A percentile compares a stretch with the other conserved stretches of the same genome.
These are phyloP conservation scores for Coemansia guatemalensis DNA, from an alignment of 192 early-diverging fungal species.

Conservation along the genomic window DNA sequence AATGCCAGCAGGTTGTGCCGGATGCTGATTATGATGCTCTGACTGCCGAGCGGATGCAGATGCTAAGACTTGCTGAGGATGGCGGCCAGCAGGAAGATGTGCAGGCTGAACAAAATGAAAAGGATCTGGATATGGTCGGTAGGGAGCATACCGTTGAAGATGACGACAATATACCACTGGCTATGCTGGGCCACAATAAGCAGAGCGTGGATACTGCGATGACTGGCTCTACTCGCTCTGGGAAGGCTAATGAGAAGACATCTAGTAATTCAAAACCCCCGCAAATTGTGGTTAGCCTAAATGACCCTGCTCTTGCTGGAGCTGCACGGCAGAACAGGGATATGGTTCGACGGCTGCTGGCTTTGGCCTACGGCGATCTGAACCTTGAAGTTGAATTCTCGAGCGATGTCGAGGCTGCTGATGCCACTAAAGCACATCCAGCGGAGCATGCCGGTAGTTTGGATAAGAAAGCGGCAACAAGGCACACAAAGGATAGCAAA, in stretches of 20 bases:
- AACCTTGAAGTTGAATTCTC: conserved; percentile 21
- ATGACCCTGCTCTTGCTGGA: conserved; percentile 20
- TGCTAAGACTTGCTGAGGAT: not conserved
- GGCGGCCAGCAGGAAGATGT: not conserved
- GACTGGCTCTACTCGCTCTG: not conserved
- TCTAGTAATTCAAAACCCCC: conserved; percentile 3
- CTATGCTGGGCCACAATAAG: not conserved
- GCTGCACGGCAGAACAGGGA: conserved; percentile 15
- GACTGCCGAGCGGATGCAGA: conserved; percentile 1
- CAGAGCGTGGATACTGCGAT: not conserved
- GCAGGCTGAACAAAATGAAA: not conserved
- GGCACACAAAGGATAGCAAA: not conserved
- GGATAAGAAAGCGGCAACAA: not conserved
- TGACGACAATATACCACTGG: conserved; percentile 12
- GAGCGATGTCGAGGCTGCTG: not conserved
- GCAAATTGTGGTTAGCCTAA: conserved; percentile 34
- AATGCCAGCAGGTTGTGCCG: conserved; percentile 63
- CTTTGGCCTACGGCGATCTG: conserved; percentile 22
- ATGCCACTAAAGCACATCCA: not conserved
- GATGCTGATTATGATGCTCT: conserved; percentile 51
- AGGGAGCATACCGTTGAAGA: conserved; percentile 4
- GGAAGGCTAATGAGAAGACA: not conserved
- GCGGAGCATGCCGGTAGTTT: not conserved
- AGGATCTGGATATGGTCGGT: too few species aligned
- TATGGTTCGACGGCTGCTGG: conserved; percentile 26